Base-by-base conservation (phyloP, 1,284 basidiomycete genomes). In the Pisolithus thermaeus region DNA sequence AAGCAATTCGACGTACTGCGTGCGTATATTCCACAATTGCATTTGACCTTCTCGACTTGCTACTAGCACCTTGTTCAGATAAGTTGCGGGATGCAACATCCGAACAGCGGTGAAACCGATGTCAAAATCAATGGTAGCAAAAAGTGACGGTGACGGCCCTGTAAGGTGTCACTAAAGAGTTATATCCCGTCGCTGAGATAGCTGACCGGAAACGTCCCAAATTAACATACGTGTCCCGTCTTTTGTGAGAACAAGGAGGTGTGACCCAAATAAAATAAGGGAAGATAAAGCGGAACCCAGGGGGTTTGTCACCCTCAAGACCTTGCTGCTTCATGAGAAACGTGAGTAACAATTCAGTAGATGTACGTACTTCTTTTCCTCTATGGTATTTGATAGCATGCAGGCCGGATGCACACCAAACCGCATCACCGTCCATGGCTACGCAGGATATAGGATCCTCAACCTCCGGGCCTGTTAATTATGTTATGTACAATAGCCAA, bases 21-120 rank as follows among this genome's bases (percentile, higher is more conserved):
- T 87, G 11, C 83, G 78, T 55, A 94, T 85, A 68, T 99, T 99
- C 92, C 93, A 99, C n/a, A 99, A 71, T 57, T 96, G 90, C 60
- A 99, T 70, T 49, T 75, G 74, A 9, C 97, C 97, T 65, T 94
- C 78, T 52, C 75, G 79, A 58, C 90, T 91, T 1, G 87, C 86
- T 8, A 99, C 80, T 1, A 99, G 75, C 1, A 99, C 78, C 72
- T 99, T 99, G 76, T 99, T 98, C 50, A 99, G 71, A 69, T 99
- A 99, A 4, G 97, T 99, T 1, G 93, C 87, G 1, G 97, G 97
- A 68, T 99, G 97, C 6, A 97, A 75, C 28, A 97, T 71, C 18
- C 77, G 79, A 9, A 83, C 89, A 8, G 96, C 95, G 1, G 84
- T 88, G 67, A 98, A 98, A 5, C 78, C 83, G 12, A 76, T 62